Conservation (phyloP, 2,329 filamentous ascomycete species). For the Penicillium paneum region DNA sequence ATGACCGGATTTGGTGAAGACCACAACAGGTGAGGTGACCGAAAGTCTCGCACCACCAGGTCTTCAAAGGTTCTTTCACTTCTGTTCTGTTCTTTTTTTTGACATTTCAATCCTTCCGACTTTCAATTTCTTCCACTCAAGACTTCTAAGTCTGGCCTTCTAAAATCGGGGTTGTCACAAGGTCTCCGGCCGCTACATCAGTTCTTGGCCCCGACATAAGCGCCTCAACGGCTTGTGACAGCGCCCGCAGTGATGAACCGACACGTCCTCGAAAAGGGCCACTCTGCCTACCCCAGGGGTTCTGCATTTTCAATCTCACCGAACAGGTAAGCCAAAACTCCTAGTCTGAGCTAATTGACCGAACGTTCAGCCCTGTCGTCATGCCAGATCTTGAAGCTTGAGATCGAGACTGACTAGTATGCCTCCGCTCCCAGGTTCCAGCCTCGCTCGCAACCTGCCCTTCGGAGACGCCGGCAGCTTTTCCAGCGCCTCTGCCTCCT, state of each 20-base stretch:
- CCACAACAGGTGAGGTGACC: too few relatives aligned
- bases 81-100: conserved; percentile 1
- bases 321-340: conserved; percentile 63
- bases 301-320: conserved; percentile 82
- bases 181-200: background rate
- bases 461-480: conserved; percentile 70
- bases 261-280: conserved; percentile 80
- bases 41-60: too few relatives aligned
- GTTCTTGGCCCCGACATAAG: conserved; percentile 19
- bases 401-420: conserved; percentile 8
- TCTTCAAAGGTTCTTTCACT: background rate
- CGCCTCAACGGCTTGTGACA: conserved; percentile 27
- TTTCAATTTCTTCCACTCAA: background rate
- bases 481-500: conserved; percentile 64
- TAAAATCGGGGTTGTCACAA: conserved; percentile 5
- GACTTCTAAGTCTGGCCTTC: conserved; percentile 8
- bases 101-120: background rate
- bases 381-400: conserved; percentile 1
- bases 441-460: conserved; percentile 71
- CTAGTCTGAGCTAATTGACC: background rate
- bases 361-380: background rate
- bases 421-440: conserved; percentile 64
- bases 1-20: conserved; percentile 20
- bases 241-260: conserved; percentile 68
- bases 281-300: conserved; percentile 64